Percentiles rank a stretch among this genome's conserved stretches.
Conservation (phyloP, 2,329 filamentous ascomycete genomes). For the Xylaria sp. region DNA sequence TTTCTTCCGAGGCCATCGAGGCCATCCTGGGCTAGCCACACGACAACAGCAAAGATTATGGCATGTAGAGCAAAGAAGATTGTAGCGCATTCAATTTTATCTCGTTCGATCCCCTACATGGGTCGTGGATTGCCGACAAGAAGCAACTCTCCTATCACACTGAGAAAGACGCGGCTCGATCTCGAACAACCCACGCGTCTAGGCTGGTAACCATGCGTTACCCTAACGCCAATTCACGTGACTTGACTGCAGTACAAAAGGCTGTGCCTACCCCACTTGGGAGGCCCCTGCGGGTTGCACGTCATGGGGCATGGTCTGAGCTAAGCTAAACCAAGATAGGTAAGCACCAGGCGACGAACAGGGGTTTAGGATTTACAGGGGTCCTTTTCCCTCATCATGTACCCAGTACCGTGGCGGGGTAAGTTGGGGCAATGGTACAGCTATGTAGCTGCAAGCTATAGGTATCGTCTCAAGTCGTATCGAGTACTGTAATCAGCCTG, state of each 20-base stretch:
- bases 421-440: constrained; percentile 9
- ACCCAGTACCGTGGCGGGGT: constrained; percentile 12
- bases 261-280: not conserved
- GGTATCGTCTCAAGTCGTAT: not conserved
- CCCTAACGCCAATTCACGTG: constrained; percentile 43
- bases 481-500: not conserved
- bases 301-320: constrained; percentile 22
- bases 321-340: constrained; percentile 13
- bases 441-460: not conserved
- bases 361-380: constrained; percentile 12
- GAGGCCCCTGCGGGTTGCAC: constrained; percentile 6
- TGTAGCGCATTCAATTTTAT: not conserved
- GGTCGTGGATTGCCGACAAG: not conserved
- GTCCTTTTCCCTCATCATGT: not conserved
- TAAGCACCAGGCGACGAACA: constrained; percentile 9
- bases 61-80: constrained; percentile 19
- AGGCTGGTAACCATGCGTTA: not conserved
- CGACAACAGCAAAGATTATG: constrained; percentile 1
- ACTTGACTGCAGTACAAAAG: not conserved
- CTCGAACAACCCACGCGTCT: constrained; percentile 29
- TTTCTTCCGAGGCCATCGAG: constrained; percentile 46
- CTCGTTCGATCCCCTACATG: not conserved
- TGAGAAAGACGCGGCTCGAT: constrained; percentile 12
- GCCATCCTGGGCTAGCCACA: constrained; percentile 35
- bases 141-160: not conserved